These are phyloP conservation scores for Paraleonurus japonicus DNA, from an alignment of 257 asterid genomes.

Conservation along the genomic window DNA sequence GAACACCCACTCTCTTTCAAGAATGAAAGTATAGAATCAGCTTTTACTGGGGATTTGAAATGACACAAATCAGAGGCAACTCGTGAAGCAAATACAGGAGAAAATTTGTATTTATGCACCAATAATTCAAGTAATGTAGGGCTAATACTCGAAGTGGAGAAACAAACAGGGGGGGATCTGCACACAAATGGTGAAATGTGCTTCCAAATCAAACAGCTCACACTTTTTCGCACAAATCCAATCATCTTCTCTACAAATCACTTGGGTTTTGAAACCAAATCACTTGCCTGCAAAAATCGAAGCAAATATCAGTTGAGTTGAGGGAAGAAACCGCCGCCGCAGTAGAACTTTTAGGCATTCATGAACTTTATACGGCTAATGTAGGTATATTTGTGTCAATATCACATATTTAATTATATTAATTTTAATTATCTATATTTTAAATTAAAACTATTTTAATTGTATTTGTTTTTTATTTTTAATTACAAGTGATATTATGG, in stretches of 20 bases:
- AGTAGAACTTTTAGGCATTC: too few species aligned
- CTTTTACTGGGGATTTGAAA: slow-evolving; percentile 8
- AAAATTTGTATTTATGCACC: slow-evolving; percentile 29
- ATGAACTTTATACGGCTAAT: too few species aligned
- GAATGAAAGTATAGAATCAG: slow-evolving; percentile 27
- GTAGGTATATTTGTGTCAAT: too few species aligned
- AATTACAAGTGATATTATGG: too few species aligned
- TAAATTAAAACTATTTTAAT: too few species aligned
- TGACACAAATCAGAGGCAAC: slow-evolving; percentile 22
- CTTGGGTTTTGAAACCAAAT: too few species aligned
- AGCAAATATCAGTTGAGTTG: not conserved
- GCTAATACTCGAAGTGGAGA: not conserved
- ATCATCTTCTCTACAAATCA: not conserved
- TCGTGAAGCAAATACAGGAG: slow-evolving; percentile 27
- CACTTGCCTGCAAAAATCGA: not conserved
- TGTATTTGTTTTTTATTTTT: too few species aligned
- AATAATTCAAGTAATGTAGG: not conserved
- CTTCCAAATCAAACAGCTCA: not conserved
- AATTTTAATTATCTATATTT: too few species aligned
- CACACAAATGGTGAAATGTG: not conserved
- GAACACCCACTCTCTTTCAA: slow-evolving; percentile 43
- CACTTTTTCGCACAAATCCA: not conserved
- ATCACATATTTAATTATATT: too few species aligned
- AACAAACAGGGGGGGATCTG: not conserved
- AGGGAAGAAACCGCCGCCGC: too few species aligned